Evolutionary conservation across 306 rosid species (phyloP).

Genomic region (Lathyrus tuberosus): DNA sequence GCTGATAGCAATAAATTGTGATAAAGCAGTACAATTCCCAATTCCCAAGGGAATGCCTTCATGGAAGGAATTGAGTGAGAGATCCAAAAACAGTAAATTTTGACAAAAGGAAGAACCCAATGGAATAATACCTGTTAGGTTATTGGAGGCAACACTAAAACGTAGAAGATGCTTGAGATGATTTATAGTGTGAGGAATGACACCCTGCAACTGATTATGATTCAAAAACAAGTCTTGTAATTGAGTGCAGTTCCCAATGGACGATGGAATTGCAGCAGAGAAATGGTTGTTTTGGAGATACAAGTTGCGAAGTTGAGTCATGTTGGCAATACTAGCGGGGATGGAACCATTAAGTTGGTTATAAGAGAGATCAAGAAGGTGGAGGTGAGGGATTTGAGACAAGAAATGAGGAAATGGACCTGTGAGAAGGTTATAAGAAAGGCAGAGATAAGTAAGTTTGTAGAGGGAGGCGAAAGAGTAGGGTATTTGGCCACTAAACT

Average conservation of each 20-base stretch:
- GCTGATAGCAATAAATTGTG: constrained; percentile 29
- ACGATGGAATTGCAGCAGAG: constrained; percentile 62
- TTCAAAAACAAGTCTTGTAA: constrained; percentile 49
- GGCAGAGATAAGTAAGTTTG: constrained; percentile 37
- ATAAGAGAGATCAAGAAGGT: constrained; percentile 41
- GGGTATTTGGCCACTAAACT: constrained; percentile 56
- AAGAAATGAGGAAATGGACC: constrained; percentile 60
- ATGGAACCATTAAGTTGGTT: constrained; percentile 63
- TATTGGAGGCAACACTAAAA: constrained; percentile 44
- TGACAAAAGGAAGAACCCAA: constrained; percentile 50
- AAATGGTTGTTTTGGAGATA: constrained; percentile 49
- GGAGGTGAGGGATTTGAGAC: constrained; percentile 48
- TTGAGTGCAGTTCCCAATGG: constrained; percentile 63
- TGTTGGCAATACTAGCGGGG: constrained; percentile 59
- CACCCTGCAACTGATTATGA: constrained; percentile 52
- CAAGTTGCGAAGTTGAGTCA: constrained; percentile 43
- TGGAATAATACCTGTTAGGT: constrained; percentile 64
- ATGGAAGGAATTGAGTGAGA: constrained; percentile 57
- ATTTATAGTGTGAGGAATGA: constrained; percentile 57
- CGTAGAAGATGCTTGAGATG: constrained; percentile 46
- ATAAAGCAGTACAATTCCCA: constrained; percentile 65
- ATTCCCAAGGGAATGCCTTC: constrained; percentile 66
- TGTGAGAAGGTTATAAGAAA: constrained; percentile 43
- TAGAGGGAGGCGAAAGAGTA: constrained; percentile 40
- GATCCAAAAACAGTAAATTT: constrained; percentile 50